Evolutionary conservation across 148 eudicot genomes (phyloP), one percentile per base, ranked within the genome.

Genomic region (Diospyros lotus): DNA sequence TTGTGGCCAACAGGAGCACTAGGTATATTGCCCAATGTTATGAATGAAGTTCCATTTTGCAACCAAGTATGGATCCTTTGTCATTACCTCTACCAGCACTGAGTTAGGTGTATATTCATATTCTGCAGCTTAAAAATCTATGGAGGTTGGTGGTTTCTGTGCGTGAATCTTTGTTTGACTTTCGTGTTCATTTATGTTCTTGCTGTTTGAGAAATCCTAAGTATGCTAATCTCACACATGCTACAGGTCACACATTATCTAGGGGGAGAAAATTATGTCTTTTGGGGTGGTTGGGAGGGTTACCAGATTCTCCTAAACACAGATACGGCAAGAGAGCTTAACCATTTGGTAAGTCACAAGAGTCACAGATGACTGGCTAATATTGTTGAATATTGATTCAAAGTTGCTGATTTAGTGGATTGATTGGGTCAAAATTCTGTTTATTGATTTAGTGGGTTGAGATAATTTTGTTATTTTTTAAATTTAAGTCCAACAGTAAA

Each of bases 241-340:
- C 18, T 69, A 72, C 89, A 95, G 98, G 98, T 95, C 67, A 95
- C 99, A 43, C 96, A 95, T 80, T 91, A 87, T 83, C 92, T 95
- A 10, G 99, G 98, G 52, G 99, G 99, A 73, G 97, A 95, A 79
- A 95, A 92, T 68, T 95, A 89, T 84, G 99, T 95, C 64, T 95
- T 95, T 79, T 95, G 99, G 99, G 98, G 99, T 9, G 97, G 99
- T 76, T 96, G 99, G 72, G 97, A 95, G 77, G 99, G 99, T 72
- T 95, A 95, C 76, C 99, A 95, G 77, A 78, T 92, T 74, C 99
- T 95, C 66, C 72, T 95, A 65, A 95, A 95, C 82, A 95, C 99
- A 58, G 98, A 95, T 79, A 95, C 92, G 99, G 98, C 83, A 76
- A 86, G 88, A 82, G 99, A 92, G 83, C 92, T 95, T 68, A 82